Evolutionary conservation across 1,139 yeast genomes (phyloP).

Genomic region (Hemisphaericaspora subhashii): DNA sequence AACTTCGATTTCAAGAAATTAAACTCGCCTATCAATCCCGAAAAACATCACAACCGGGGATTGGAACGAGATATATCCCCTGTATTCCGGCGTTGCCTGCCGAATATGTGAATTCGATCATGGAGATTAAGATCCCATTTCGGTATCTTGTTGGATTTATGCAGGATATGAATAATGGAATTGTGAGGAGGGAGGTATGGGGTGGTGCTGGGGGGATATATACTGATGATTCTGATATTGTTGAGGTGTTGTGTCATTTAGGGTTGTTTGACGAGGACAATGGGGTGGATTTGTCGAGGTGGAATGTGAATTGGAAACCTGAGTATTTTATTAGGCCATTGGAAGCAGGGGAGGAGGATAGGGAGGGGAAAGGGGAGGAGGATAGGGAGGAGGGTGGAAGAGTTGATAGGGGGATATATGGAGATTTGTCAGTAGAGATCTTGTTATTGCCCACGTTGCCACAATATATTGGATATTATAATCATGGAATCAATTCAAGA

Average conservation of each 20-base stretch:
- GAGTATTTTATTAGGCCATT: conserved; percentile 29
- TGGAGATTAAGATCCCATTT: conserved; percentile 67
- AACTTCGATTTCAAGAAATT: conserved; percentile 30
- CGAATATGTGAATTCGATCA: conserved; percentile 57
- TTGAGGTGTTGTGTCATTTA: conserved; percentile 70
- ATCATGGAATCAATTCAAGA: conserved; percentile 72
- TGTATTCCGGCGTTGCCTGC: conserved; percentile 47
- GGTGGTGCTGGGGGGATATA: conserved; percentile 79
- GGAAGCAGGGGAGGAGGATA: conserved; percentile 28
- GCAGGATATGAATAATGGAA: conserved; percentile 39
- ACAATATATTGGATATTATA: conserved; percentile 59
- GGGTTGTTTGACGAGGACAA: conserved; percentile 61
- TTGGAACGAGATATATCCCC: conserved; percentile 33
- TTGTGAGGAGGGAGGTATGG: conserved; percentile 74
- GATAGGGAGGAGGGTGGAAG: conserved; percentile 3
- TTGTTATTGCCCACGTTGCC: conserved; percentile 68
- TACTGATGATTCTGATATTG: conserved; percentile 88
- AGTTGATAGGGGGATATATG: conserved; percentile 30
- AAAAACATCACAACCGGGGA: conserved; percentile 8
- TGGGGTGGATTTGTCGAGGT: conserved; percentile 29
- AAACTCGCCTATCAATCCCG: conserved; percentile 29
- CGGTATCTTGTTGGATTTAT: conserved; percentile 30
- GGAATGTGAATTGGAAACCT: conserved; percentile 32
- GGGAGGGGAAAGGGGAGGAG: conserved; percentile 31
- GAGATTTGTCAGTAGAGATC: conserved; percentile 69